phyloP scores from a whole-genome alignment of 2,329 filamentous ascomycete genomes.

The Paraphoma chrysanthemicola region DNA sequence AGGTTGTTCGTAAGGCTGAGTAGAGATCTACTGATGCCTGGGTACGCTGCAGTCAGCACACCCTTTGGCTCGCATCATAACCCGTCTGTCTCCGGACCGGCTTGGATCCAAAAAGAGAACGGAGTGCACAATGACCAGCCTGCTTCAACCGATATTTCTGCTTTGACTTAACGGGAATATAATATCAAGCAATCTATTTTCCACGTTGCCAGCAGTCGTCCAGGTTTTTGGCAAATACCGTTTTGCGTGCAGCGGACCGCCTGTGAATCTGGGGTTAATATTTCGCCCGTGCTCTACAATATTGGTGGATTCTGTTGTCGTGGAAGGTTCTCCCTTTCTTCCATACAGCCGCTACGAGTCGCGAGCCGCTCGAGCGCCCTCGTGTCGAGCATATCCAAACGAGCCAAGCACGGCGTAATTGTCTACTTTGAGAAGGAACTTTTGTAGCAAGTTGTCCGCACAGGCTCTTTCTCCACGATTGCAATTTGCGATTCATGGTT shows the following conservation, averaged over 20 bases:
- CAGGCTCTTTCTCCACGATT: not conserved
- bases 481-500: conserved; percentile 1
- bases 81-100: not conserved
- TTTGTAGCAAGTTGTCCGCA: conserved; percentile 3
- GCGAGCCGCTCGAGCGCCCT: conserved; percentile 2
- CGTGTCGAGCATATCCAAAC: conserved; percentile 9
- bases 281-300: conserved; percentile 16
- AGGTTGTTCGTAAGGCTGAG: conserved; percentile 35
- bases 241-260: conserved; percentile 16
- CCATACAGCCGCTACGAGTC: conserved; percentile 8
- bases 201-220: conserved; percentile 5
- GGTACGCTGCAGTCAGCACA: conserved; percentile 40
- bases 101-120: conserved; percentile 4
- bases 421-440: not conserved
- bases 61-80: conserved; percentile 20
- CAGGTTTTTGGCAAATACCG: conserved; percentile 8
- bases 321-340: conserved; percentile 22
- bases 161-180: conserved; percentile 10
- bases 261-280: conserved; percentile 17
- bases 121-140: conserved; percentile 5
- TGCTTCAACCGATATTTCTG: conserved; percentile 3
- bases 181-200: conserved; percentile 3
- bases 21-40: conserved; percentile 28
- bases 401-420: conserved; percentile 2
- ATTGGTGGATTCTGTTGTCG: conserved; percentile 5